phyloP scores from a whole-genome alignment of 306 rosid genomes.

The Prunus salicina region DNA sequence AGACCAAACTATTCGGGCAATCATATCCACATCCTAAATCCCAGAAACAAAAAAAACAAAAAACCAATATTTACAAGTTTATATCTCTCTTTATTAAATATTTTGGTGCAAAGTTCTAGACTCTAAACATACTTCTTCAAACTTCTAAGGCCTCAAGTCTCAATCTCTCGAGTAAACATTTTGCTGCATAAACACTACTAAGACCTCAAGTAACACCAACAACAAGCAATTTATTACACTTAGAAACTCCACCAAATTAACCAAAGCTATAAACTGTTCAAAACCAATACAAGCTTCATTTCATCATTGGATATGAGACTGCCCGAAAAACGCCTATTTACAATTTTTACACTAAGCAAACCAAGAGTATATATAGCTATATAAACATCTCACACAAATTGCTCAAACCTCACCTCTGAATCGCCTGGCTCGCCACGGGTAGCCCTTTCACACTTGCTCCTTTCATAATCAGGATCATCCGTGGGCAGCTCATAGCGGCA shows the following conservation, averaged over 20 bases:
- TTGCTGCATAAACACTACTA: neutral
- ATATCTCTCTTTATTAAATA: too few species aligned
- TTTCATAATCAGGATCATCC: slow-evolving; percentile 76
- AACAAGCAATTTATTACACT: slow-evolving; percentile 11
- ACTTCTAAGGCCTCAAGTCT: too few species aligned
- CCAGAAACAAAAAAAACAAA: too few species aligned
- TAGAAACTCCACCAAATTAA: slow-evolving; percentile 14
- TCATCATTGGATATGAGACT: slow-evolving; percentile 14
- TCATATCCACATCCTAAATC: too few species aligned
- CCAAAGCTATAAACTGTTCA: slow-evolving; percentile 31
- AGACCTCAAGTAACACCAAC: slow-evolving; percentile 9
- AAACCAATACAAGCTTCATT: neutral
- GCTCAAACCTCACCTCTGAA: slow-evolving; percentile 40
- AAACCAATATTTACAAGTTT: too few species aligned
- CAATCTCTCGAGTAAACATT: neutral
- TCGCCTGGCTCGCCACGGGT: slow-evolving; percentile 31
- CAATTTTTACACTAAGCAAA: slow-evolving; percentile 11
- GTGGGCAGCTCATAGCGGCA: slow-evolving; percentile 91
- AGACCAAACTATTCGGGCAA: neutral
- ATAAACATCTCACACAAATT: slow-evolving; percentile 31
- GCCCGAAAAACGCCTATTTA: slow-evolving; percentile 34
- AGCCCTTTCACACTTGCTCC: slow-evolving; percentile 49
- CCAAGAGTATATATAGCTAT: neutral
- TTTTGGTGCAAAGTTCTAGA: neutral
- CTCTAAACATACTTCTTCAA: too few species aligned